Percentiles rank a stretch among this genome's conserved stretches.
Conservation (phyloP, 2,329 filamentous ascomycete species). For the Fusarium keratoplasticum region DNA sequence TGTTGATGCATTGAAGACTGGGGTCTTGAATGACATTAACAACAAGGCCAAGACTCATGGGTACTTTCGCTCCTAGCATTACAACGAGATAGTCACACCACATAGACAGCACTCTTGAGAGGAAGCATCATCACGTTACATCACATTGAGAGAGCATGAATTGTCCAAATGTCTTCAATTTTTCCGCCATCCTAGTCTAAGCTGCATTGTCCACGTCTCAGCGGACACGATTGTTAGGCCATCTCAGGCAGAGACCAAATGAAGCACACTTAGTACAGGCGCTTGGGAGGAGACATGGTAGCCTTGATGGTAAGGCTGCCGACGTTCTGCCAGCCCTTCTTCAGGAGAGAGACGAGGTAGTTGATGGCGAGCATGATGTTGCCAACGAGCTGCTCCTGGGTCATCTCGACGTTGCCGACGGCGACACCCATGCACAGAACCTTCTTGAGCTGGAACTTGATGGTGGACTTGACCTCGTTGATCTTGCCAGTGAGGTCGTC, state of each 20-base stretch:
- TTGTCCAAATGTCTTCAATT: constrained; percentile 36
- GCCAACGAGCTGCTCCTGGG: constrained; percentile 91
- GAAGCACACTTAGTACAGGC: constrained; percentile 81
- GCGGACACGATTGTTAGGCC: constrained; percentile 31
- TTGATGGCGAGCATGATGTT: constrained; percentile 99
- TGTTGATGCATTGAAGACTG: background rate
- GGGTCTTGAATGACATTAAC: background rate
- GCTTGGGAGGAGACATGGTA: constrained; percentile 98
- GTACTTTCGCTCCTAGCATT: background rate
- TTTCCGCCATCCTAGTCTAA: constrained; percentile 34
- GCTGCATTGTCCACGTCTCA: constrained; percentile 29
- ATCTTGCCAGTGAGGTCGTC: constrained; percentile 96
- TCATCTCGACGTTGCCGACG: constrained; percentile 98
- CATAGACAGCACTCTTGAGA: background rate
- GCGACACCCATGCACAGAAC: constrained; percentile 99
- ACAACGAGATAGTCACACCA: background rate
- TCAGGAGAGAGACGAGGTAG: constrained; percentile 98
- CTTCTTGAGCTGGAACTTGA: constrained; percentile 99
- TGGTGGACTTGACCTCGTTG: constrained; percentile 99
- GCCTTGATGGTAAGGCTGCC: constrained; percentile 99
- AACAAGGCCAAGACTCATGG: background rate
- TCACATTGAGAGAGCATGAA: background rate
- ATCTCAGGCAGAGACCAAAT: constrained; percentile 38
- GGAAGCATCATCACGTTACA: background rate
- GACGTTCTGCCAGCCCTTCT: constrained; percentile 99